Evolutionary conservation across 805 yeast species (phyloP), one percentile per base, ranked within the genome.

Genomic region (Candida tallmaniae): DNA sequence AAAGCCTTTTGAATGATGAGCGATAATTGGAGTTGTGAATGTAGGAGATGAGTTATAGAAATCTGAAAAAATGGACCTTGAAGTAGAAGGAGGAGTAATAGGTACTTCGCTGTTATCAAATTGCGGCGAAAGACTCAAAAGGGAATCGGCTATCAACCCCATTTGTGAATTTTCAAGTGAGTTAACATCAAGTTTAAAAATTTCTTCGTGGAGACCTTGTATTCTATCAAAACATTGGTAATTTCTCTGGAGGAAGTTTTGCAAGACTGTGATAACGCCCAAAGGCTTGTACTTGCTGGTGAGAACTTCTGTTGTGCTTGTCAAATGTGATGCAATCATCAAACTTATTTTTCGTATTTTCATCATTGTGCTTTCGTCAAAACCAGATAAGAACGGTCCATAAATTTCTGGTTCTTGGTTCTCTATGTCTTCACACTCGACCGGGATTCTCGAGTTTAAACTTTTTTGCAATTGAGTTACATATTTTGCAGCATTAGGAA

Each of bases 341-440:
- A 71, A 41, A 6, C 73, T 59, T 17, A 73, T 52, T 40, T 58
- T 56, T 47, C 73, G 58, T 12, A 74, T 51, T 35, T 57, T 57
- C 22, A 50, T 45, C 15, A 74, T 41, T 4, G 76, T 47, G 9
- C 50, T 38, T 4, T 67, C 70, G 40, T 70, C 70, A 31, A 73
- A 65, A 1, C 77, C 78, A 41, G 58, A 52, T 17, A 75, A 47
- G 46, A 75, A 74, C 1, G 79, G 69, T 8, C 76, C 75, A 15
- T 56, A 51, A 6, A 62, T 56, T 15, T 46, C 53, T 4, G 74
- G 70, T n/a, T 52, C 56, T 19, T 39, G 50, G 41, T 72, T 72
- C 44, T 72, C 75, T 34, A 58, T 58, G 25, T 67, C 70, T 31
- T 50, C 54, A 11, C 22, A 17, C 12, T 23, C 26, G 7, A 10